Percentiles rank a stretch among this genome's conserved stretches.
phyloP scores from a whole-genome alignment of 2,329 filamentous ascomycete species.

The Beauveria scarabaeidicola region DNA sequence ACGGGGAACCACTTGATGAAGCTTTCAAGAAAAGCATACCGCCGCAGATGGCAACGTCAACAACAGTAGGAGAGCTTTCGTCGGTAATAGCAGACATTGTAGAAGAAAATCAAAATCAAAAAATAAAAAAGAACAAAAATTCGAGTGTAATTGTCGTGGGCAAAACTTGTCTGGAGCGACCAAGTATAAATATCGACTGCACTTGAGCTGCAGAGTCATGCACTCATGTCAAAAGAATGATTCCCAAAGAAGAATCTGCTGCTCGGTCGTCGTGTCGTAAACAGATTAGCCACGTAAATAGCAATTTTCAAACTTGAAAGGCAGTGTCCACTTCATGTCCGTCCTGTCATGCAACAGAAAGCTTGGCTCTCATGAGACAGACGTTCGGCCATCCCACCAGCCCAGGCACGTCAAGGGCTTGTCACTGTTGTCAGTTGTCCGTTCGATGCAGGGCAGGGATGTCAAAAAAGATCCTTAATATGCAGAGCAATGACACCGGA shows the following conservation, averaged over 20 bases:
- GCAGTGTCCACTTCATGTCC: not conserved
- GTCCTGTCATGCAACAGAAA: not conserved
- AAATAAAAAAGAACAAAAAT: too few species aligned
- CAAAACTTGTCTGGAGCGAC: not conserved
- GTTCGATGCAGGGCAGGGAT: not conserved
- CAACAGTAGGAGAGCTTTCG: constrained; percentile 13
- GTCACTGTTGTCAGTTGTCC: not conserved
- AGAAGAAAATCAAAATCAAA: too few species aligned
- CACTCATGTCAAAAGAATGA: not conserved
- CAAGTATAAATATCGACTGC: not conserved
- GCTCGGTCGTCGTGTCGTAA: not conserved
- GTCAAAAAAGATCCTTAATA: not conserved
- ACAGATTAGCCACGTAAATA: not conserved
- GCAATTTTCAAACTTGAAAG: not conserved
- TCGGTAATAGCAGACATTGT: constrained; percentile 6
- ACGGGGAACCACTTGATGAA: too few species aligned
- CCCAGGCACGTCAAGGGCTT: not conserved
- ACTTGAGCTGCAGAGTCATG: not conserved
- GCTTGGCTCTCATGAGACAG: not conserved
- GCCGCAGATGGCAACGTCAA: constrained; percentile 30
- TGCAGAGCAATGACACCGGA: not conserved
- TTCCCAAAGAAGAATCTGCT: not conserved
- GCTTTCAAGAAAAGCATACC: constrained; percentile 18
- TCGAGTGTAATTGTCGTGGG: not conserved
- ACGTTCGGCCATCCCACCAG: not conserved